Evolutionary conservation across 1,284 basidiomycete genomes (phyloP).

Genomic region (Naganishia cerealis): DNA sequence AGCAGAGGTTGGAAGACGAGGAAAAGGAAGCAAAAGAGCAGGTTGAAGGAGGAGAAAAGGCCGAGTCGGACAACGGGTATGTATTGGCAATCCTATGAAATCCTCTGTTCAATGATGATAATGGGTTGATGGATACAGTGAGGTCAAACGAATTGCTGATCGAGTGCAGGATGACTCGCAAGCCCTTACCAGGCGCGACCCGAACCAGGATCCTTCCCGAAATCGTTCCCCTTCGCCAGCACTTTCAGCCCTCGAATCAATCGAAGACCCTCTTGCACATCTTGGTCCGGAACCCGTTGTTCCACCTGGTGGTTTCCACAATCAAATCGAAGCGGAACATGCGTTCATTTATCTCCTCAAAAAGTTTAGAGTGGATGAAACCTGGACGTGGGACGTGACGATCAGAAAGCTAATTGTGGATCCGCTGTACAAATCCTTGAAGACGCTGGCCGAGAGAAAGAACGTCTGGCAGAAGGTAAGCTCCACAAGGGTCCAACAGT

Average conservation of each 20-base stretch:
- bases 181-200: constrained; percentile 22
- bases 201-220: constrained; percentile 4
- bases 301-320: constrained; percentile 81
- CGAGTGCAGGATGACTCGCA: constrained; percentile 13
- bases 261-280: constrained; percentile 13
- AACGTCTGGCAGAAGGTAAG: constrained; percentile 83
- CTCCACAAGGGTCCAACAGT: constrained; percentile 7
- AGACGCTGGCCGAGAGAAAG: constrained; percentile 91
- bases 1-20: constrained; percentile 81
- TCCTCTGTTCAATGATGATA: not conserved
- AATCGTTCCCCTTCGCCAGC: constrained; percentile 22
- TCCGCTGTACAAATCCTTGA: constrained; percentile 91
- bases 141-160: constrained; percentile 16
- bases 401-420: constrained; percentile 98
- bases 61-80: constrained; percentile 7
- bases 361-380: constrained; percentile 82
- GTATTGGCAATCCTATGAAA: not conserved
- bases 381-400: constrained; percentile 97
- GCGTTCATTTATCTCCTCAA: constrained; percentile 87
- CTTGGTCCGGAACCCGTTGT: constrained; percentile 57
- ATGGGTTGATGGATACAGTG: not conserved
- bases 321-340: constrained; percentile 83
- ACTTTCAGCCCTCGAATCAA: constrained; percentile 7
- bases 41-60: constrained; percentile 28
- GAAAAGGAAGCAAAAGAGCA: constrained; percentile 44